A percentile compares a stretch with the other conserved stretches of the same genome.
Evolutionary conservation across 495 filamentous ascomycete species (phyloP).

Genomic region (Cudoniella acicularis): DNA sequence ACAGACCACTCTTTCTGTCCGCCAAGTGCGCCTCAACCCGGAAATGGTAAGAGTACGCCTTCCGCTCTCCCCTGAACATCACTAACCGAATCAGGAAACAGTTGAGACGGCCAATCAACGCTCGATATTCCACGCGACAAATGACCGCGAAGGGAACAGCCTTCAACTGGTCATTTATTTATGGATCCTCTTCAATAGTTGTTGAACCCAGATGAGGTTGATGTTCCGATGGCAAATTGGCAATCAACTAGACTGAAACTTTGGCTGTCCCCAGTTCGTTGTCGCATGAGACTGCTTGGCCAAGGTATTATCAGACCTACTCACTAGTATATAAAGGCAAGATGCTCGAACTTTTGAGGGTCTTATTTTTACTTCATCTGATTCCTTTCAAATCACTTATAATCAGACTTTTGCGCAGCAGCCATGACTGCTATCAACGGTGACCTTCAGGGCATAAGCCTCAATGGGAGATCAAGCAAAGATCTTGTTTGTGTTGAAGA

Average conservation of each 20-base stretch:
- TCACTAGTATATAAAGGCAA: not conserved
- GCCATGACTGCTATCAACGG: not conserved
- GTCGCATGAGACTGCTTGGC: not conserved
- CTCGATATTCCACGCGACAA: not conserved
- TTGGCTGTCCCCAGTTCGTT: too few species aligned
- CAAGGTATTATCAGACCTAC: not conserved
- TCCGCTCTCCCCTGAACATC: too few species aligned
- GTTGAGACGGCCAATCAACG: slow-evolving; percentile 13
- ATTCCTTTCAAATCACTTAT: not conserved
- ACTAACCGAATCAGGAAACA: slow-evolving; percentile 7
- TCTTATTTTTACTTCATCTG: not conserved
- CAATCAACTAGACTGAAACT: not conserved
- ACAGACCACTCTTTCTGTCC: not conserved
- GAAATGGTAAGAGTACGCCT: too few species aligned
- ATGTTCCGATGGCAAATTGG: not conserved
- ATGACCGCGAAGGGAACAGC: not conserved
- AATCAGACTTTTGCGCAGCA: not conserved
- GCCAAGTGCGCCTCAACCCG: not conserved
- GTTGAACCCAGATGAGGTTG: not conserved
- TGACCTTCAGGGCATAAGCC: not conserved
- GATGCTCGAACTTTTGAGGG: not conserved
- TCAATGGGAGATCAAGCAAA: not conserved
- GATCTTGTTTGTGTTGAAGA: not conserved
- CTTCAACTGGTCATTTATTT: not conserved
- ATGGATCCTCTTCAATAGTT: not conserved